A percentile compares a stretch with the other conserved stretches of the same genome.
Evolutionary conservation across 2,329 filamentous ascomycete genomes (phyloP).

Genomic region (Calonectria naviculata): DNA sequence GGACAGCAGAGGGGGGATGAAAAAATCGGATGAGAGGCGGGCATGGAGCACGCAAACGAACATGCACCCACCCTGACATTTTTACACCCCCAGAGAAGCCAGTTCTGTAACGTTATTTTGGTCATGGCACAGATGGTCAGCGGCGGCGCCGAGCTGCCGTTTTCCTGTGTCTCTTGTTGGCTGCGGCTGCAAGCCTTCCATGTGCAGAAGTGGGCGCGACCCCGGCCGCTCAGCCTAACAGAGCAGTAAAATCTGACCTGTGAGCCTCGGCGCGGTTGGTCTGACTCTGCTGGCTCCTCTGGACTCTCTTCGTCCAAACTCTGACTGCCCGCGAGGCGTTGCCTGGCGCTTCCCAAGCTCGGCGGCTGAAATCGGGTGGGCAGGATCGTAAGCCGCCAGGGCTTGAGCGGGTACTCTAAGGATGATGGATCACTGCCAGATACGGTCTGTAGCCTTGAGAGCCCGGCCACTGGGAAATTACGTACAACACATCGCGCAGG

Average conservation of each 20-base stretch:
- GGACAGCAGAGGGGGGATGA: constrained; percentile 2
- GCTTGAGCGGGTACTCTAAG: constrained; percentile 31
- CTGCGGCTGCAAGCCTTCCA: constrained; percentile 18
- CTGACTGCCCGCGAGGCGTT: constrained; percentile 29
- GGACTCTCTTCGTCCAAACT: constrained; percentile 10
- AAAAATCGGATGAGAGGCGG: background rate
- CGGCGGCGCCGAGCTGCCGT: constrained; percentile 12
- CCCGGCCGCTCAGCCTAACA: constrained; percentile 11
- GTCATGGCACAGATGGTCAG: background rate
- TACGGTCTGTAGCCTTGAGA: constrained; percentile 19
- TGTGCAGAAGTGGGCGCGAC: constrained; percentile 34
- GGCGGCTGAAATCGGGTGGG: constrained; percentile 34
- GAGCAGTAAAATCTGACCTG: constrained; percentile 38
- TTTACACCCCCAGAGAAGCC: background rate
- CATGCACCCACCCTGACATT: constrained; percentile 1
- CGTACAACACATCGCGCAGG: constrained; percentile 23
- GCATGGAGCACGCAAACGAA: constrained; percentile 4
- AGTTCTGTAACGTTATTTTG: constrained; percentile 8
- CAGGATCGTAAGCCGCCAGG: constrained; percentile 42
- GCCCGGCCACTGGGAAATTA: constrained; percentile 26
- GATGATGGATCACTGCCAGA: constrained; percentile 17
- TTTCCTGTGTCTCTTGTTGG: constrained; percentile 12
- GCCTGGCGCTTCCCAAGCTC: constrained; percentile 26
- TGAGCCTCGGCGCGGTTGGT: constrained; percentile 19
- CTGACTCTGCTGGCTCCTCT: constrained; percentile 25